Conservation (phyloP, 345 rosid species). For the Eucalyptus urophylla region DNA sequence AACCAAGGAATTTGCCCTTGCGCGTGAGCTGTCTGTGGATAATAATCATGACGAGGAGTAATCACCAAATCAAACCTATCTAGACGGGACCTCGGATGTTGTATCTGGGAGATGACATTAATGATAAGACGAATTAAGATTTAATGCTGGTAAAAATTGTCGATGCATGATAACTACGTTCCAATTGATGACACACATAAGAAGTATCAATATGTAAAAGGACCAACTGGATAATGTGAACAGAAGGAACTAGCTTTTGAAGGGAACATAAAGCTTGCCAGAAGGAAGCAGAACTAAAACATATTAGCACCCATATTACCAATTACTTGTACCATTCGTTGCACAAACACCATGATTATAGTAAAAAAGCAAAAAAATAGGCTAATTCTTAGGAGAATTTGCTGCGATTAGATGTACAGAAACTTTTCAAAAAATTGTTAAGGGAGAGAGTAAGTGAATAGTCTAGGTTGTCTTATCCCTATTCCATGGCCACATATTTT, state of each 20-base stretch:
- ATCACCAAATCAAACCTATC: slow-evolving; percentile 83
- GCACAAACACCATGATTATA: background rate
- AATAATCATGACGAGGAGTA: slow-evolving; percentile 85
- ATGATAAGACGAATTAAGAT: background rate
- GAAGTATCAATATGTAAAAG: background rate
- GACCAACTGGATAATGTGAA: background rate
- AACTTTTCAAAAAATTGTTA: background rate
- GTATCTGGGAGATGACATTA: slow-evolving; percentile 42
- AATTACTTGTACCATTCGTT: background rate
- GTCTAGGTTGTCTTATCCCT: background rate
- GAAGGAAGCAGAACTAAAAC: background rate
- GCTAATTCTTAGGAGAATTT: background rate
- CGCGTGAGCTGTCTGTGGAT: slow-evolving; percentile 64
- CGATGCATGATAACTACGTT: background rate
- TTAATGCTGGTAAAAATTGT: background rate
- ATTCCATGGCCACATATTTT: background rate
- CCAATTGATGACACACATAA: background rate
- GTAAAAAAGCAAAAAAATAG: background rate
- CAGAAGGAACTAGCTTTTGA: background rate
- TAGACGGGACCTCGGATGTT: slow-evolving; percentile 73
- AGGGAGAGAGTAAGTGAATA: background rate
- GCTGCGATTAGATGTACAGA: background rate
- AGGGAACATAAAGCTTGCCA: background rate
- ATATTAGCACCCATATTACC: background rate
- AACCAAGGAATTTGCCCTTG: slow-evolving; percentile 59